Evolutionary conservation across 352 stramenopile species (phyloP).

Genomic region (Phytophthora lateralis): DNA sequence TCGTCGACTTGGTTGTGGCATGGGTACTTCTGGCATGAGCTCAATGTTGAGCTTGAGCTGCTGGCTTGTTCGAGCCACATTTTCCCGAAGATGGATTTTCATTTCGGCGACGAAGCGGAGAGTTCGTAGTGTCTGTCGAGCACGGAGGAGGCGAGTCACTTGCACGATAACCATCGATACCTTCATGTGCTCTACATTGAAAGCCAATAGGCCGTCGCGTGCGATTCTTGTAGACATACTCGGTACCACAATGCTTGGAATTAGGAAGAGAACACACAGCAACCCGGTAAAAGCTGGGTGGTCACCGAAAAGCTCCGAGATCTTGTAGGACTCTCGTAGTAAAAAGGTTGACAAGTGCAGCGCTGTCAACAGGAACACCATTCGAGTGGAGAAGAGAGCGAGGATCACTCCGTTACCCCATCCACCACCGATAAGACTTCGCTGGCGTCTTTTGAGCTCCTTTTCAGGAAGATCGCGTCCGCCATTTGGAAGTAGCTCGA

Average conservation of each 20-base stretch:
- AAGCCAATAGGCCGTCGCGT: conserved; percentile 66
- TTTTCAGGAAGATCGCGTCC: conserved; percentile 42
- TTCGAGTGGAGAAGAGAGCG: conserved; percentile 65
- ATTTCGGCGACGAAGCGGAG: conserved; percentile 81
- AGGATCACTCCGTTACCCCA: conserved; percentile 60
- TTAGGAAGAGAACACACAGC: conserved; percentile 51
- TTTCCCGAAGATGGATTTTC: conserved; percentile 78
- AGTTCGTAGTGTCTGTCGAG: conserved; percentile 71
- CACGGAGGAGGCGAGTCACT: conserved; percentile 66
- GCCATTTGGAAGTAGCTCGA: conserved; percentile 45
- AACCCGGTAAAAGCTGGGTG: conserved; percentile 25
- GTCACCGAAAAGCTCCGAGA: conserved; percentile 37
- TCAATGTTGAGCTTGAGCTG: conserved; percentile 18
- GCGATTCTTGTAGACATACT: conserved; percentile 70
- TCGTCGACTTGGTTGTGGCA: conserved; percentile 13
- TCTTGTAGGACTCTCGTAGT: conserved; percentile 51
- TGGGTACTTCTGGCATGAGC: conserved; percentile 28
- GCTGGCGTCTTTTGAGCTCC: conserved; percentile 48
- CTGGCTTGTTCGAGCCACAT: conserved; percentile 32
- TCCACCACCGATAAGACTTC: conserved; percentile 44
- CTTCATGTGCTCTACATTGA: conserved; percentile 84
- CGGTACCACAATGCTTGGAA: conserved; percentile 64
- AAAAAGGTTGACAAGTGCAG: conserved; percentile 72
- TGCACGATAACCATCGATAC: conserved; percentile 62
- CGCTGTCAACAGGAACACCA: conserved; percentile 77